Conservation (phyloP, 2,329 filamentous ascomycete species). For the Diaporthe sp. region DNA sequence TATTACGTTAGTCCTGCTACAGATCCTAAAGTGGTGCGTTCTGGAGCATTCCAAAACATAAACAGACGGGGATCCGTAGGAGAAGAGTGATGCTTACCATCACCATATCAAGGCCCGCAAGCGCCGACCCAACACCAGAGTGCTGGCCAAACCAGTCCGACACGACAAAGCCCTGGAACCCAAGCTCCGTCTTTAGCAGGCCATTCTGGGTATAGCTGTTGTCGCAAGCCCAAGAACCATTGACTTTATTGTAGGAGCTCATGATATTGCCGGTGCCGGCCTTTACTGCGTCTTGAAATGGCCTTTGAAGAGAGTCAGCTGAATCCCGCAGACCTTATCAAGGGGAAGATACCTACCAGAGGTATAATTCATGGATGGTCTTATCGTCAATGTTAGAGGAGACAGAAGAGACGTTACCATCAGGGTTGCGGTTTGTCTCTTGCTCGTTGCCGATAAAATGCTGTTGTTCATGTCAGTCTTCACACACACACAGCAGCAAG, state of each 20-base stretch:
- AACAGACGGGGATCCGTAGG: too few relatives aligned
- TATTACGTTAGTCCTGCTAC: too few relatives aligned
- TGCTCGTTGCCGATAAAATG: constrained; percentile 70
- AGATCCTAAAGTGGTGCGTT: too few relatives aligned
- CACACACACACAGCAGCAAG: neutral
- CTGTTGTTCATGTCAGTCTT: constrained; percentile 51
- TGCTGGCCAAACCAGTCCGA: constrained; percentile 75
- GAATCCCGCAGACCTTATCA: too few relatives aligned
- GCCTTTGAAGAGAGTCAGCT: constrained; percentile 31
- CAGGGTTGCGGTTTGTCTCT: constrained; percentile 67
- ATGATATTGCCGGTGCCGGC: constrained; percentile 67
- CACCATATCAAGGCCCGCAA: constrained; percentile 77
- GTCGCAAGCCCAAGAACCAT: constrained; percentile 75
- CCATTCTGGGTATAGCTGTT: constrained; percentile 74
- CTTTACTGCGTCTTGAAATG: constrained; percentile 64
- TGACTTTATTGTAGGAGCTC: constrained; percentile 69
- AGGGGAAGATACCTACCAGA: constrained; percentile 47
- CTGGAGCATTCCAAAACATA: too few relatives aligned
- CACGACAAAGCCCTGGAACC: constrained; percentile 70
- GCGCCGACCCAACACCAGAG: constrained; percentile 67
- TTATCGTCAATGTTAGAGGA: constrained; percentile 56
- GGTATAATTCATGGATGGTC: constrained; percentile 59
- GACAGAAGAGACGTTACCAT: constrained; percentile 56
- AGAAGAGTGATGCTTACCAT: too few relatives aligned
- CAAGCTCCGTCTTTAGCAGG: constrained; percentile 69